Base-by-base conservation (phyloP, 495 filamentous ascomycete species). In the Penicillium daleae region DNA sequence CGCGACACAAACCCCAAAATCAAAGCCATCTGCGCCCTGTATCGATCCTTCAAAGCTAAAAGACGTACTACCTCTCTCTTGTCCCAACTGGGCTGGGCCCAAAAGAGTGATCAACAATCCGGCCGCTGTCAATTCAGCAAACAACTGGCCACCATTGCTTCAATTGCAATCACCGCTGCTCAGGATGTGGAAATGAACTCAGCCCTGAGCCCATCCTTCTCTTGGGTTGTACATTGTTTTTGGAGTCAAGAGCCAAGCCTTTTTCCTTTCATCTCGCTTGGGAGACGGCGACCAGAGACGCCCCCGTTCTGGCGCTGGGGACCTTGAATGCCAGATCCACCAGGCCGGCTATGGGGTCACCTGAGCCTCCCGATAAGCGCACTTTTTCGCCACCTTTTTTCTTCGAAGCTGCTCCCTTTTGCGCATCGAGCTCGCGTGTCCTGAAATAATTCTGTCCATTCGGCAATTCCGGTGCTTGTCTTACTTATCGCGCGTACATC, bases 331-430 rank as follows among this genome's bases (percentile, higher is more conserved):
- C 65, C 67, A 63, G 60, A 72, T 72, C 51, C 56, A 35, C 60
- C 55, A 70, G 65, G 65, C 69, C 32, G 22, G 29, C 22, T 35
- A 27, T 31, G 32, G 26, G 24, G 62, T 70, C 69, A 72, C 69
- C 64, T 72, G 69, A 72, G 64, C 44, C 42, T 27, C 53, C 51
- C 54, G 69, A 72, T 71, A 69, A 69, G 64, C 62, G 59, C 50
- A 40, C 32, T 24, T 62, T 58, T 67, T 70, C 57, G 70, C 70
- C 70, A 70, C 70, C 56, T 66, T 64, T 60, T 61, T 50, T 39
- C 12, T 22, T 59, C n/a, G n/a, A 32, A n/a, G 31, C 37, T 50
- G 13, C 33, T 27, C 35, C 59, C 26, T 21, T 35, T n/a, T 39
- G 51, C 32, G 32, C 44, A 19, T 19, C 49, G n/a, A 21, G 17